Conservation (phyloP, 441 rosid genomes). For the Euphorbia schlechtendalii region DNA sequence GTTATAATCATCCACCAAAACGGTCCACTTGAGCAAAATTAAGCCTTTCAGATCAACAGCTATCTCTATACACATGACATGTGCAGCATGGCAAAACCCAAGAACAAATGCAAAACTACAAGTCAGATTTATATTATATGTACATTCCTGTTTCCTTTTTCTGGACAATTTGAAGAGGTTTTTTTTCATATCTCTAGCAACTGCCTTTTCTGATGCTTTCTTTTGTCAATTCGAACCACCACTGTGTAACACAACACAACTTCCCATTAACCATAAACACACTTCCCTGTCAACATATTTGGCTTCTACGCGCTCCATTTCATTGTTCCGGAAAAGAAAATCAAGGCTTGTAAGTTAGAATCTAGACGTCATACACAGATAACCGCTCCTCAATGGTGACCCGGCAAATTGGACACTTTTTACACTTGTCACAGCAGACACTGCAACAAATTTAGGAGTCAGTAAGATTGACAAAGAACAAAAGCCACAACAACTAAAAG, state of each 20-base stretch:
- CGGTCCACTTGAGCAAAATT: background rate
- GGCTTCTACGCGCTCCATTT: conserved; percentile 12
- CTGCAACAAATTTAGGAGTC: conserved; percentile 40
- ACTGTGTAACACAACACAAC: too few species aligned
- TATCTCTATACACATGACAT: conserved; percentile 8
- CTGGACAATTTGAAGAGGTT: too few species aligned
- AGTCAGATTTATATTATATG: conserved; percentile 6
- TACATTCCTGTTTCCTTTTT: conserved; percentile 13
- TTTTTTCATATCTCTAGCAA: background rate
- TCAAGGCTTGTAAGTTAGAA: conserved; percentile 25
- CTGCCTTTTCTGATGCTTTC: conserved; percentile 9
- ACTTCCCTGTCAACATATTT: conserved; percentile 21
- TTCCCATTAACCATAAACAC: conserved; percentile 15
- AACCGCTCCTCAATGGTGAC: conserved; percentile 64
- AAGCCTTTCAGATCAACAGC: conserved; percentile 1
- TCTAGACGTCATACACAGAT: conserved; percentile 80
- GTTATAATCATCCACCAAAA: background rate
- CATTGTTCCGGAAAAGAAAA: conserved; percentile 12
- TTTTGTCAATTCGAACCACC: conserved; percentile 16
- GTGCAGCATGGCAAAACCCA: conserved; percentile 2
- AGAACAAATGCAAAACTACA: background rate
- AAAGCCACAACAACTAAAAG: background rate
- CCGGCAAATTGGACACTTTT: conserved; percentile 89
- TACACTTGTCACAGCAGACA: conserved; percentile 79
- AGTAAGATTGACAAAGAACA: conserved; percentile 11